Conservation (phyloP, 1,284 basidiomycete genomes). For the Mycena citricolor region DNA sequence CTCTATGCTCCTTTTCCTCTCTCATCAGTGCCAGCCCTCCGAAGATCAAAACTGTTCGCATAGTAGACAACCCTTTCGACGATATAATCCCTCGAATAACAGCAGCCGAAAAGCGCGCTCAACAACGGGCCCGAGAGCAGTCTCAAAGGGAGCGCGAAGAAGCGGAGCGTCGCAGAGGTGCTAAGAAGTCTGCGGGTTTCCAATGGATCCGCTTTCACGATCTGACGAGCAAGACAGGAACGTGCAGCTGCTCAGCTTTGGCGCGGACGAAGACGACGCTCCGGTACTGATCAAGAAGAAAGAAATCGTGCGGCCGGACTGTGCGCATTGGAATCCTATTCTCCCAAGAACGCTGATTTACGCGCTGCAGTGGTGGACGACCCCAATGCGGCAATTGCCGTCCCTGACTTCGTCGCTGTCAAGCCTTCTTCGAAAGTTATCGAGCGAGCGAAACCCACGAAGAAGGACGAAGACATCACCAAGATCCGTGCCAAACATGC, state of each 20-base stretch:
- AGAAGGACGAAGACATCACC: constrained; percentile 56
- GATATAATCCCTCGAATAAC: constrained; percentile 98
- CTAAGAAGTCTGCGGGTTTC: constrained; percentile 73
- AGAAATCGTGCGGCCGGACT: constrained; percentile 75
- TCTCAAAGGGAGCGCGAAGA: constrained; percentile 78
- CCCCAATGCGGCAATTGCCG: constrained; percentile 28
- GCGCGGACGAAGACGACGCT: constrained; percentile 60
- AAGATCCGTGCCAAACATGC: constrained; percentile 76
- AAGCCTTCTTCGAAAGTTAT: constrained; percentile 24
- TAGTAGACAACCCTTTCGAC: constrained; percentile 91
- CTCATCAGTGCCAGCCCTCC: constrained; percentile 62
- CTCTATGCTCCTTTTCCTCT: constrained; percentile 6
- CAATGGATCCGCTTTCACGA: constrained; percentile 6
- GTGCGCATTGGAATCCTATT: constrained; percentile 47
- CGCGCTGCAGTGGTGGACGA: constrained; percentile 53
- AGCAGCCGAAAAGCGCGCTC: constrained; percentile 82
- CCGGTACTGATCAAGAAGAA: constrained; percentile 49
- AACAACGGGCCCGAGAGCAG: constrained; percentile 76
- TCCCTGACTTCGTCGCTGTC: constrained; percentile 39
- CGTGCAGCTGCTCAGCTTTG: constrained; percentile 85
- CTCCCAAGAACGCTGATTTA: background rate
- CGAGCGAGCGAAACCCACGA: constrained; percentile 37
- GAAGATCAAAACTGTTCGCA: constrained; percentile 80
- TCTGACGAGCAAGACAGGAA: constrained; percentile 53
- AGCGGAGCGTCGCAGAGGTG: constrained; percentile 67